A percentile compares a stretch with the other conserved stretches of the same genome.
Evolutionary conservation across 768 basidiomycete species (phyloP).

Genomic region (Tricholoma sp.): DNA sequence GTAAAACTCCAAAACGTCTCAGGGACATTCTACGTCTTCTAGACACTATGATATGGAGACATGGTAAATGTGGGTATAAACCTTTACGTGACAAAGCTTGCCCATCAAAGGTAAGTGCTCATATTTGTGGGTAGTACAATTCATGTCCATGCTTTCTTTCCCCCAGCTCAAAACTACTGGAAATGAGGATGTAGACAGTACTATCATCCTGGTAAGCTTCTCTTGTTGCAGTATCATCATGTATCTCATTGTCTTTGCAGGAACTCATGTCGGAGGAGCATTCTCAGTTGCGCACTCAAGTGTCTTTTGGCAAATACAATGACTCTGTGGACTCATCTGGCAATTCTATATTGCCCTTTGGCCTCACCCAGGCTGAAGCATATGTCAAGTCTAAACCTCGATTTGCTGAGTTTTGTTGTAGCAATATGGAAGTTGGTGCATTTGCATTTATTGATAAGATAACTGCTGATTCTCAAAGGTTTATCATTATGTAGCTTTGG

Average conservation of each 20-base stretch:
- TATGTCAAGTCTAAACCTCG: slow-evolving; percentile 56
- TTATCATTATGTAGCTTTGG: slow-evolving; percentile 54
- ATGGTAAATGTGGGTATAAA: slow-evolving; percentile 66
- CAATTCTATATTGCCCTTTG: slow-evolving; percentile 38
- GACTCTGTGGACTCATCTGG: slow-evolving; percentile 51
- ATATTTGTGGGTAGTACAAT: not conserved
- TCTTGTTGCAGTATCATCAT: not conserved
- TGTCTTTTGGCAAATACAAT: slow-evolving; percentile 27
- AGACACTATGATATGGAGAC: slow-evolving; percentile 61
- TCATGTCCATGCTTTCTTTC: not conserved
- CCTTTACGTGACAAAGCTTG: slow-evolving; percentile 62
- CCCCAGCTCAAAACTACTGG: slow-evolving; percentile 34
- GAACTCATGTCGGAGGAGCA: slow-evolving; percentile 74
- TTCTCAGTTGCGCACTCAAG: slow-evolving; percentile 51
- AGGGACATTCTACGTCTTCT: slow-evolving; percentile 48
- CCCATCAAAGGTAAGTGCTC: slow-evolving; percentile 63
- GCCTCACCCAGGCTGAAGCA: slow-evolving; percentile 42
- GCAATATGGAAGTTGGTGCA: slow-evolving; percentile 49
- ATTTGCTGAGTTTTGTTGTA: slow-evolving; percentile 76
- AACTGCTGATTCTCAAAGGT: slow-evolving; percentile 47
- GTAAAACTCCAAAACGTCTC: slow-evolving; percentile 67
- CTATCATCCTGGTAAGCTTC: slow-evolving; percentile 52
- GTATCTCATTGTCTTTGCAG: slow-evolving; percentile 28
- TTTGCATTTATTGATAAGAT: not conserved
- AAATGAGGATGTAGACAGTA: slow-evolving; percentile 48